Percentiles rank a stretch among this genome's conserved stretches.
Evolutionary conservation across 2,329 filamentous ascomycete genomes (phyloP).

Genomic region (Karstenula rhodostoma): DNA sequence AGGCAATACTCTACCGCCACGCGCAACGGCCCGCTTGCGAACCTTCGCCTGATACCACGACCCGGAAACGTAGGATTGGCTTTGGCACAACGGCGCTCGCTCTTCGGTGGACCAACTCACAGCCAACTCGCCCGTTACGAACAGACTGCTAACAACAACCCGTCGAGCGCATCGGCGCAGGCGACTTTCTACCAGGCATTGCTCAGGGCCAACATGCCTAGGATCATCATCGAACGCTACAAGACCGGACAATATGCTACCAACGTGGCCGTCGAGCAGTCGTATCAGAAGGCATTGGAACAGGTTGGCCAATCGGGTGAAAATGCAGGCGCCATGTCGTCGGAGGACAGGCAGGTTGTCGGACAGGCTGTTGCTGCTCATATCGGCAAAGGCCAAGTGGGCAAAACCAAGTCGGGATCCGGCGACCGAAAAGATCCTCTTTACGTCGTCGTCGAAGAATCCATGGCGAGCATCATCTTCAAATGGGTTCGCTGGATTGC

Average conservation of each 20-base stretch:
- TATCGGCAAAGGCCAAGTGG: slow-evolving; percentile 71
- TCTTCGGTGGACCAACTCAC: slow-evolving; percentile 58
- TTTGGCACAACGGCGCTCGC: slow-evolving; percentile 53
- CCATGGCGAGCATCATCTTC: slow-evolving; percentile 78
- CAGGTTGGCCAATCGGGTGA: slow-evolving; percentile 61
- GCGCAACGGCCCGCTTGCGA: slow-evolving; percentile 43
- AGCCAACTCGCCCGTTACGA: slow-evolving; percentile 83
- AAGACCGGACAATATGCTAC: slow-evolving; percentile 84
- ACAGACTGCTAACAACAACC: slow-evolving; percentile 91
- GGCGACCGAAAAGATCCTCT: slow-evolving; percentile 86
- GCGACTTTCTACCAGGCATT: slow-evolving; percentile 94
- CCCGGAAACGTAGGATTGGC: slow-evolving; percentile 48
- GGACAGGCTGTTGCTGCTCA: slow-evolving; percentile 82
- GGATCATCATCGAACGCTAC: slow-evolving; percentile 90
- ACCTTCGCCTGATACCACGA: slow-evolving; percentile 39
- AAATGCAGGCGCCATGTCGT: slow-evolving; percentile 52
- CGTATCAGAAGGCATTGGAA: slow-evolving; percentile 79
- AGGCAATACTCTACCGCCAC: slow-evolving; percentile 52
- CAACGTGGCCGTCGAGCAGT: slow-evolving; percentile 78
- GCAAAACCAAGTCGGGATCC: slow-evolving; percentile 63
- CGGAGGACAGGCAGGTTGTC: slow-evolving; percentile 76
- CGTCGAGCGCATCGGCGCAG: slow-evolving; percentile 84
- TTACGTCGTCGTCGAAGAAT: slow-evolving; percentile 95
- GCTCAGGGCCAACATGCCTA: slow-evolving; percentile 89
- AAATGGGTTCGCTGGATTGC: slow-evolving; percentile 90